Evolutionary conservation across 148 eudicot genomes (phyloP).

Genomic region (Spergularia bocconei): DNA sequence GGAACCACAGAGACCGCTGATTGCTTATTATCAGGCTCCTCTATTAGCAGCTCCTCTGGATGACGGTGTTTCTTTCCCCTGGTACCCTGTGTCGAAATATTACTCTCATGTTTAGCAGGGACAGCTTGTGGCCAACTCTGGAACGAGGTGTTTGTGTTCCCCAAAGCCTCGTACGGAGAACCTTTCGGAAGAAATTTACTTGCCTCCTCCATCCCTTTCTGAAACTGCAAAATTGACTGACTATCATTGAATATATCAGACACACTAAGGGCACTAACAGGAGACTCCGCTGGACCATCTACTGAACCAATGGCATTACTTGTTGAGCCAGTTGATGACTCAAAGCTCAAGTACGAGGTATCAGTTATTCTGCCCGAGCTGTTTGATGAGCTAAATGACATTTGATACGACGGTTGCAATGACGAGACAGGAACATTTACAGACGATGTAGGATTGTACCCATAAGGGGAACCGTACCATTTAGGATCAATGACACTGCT

Average conservation of each 20-base stretch:
- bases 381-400: constrained; percentile 35
- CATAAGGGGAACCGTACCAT: constrained; percentile 25
- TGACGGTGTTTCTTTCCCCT: constrained; percentile 52
- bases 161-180: constrained; percentile 24
- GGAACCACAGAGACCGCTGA: constrained; percentile 40
- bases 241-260: constrained; percentile 51
- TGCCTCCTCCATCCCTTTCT: constrained; percentile 63
- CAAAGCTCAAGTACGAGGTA: constrained; percentile 26
- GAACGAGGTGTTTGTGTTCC: constrained; percentile 3
- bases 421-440: constrained; percentile 24
- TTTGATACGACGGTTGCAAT: constrained; percentile 24
- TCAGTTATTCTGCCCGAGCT: constrained; percentile 26
- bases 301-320: constrained; percentile 27
- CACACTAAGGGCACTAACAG: constrained; percentile 45
- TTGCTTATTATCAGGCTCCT: constrained; percentile 59
- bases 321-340: constrained; percentile 32
- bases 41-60: constrained; percentile 34
- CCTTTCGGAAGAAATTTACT: constrained; percentile 50
- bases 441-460: constrained; percentile 20
- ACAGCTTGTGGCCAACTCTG: constrained; percentile 6
- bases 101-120: constrained; percentile 25
- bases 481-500: constrained; percentile 11
- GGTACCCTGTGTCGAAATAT: constrained; percentile 13
- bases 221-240: constrained; percentile 52
- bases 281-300: constrained; percentile 41